Evolutionary conservation across 2,329 filamentous ascomycete species (phyloP).

Genomic region (Diaporthe velutina): DNA sequence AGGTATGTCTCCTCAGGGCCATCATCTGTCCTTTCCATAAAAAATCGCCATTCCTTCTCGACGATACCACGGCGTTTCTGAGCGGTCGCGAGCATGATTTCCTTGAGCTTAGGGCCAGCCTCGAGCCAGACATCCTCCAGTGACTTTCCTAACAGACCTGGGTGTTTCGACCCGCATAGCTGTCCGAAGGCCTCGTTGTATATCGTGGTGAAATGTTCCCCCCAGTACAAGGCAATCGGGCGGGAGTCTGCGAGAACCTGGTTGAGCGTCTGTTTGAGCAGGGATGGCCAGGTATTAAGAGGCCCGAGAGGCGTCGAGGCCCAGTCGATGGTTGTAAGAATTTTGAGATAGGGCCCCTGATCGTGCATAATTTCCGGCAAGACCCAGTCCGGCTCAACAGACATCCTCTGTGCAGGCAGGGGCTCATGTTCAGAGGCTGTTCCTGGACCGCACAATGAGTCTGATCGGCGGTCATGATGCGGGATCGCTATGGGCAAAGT

Average conservation of each 20-base stretch:
- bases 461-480: slow-evolving; percentile 39
- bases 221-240: slow-evolving; percentile 71
- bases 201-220: slow-evolving; percentile 66
- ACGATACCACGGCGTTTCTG: slow-evolving; percentile 50
- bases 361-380: slow-evolving; percentile 49
- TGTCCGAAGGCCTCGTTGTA: slow-evolving; percentile 77
- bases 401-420: slow-evolving; percentile 40
- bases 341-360: slow-evolving; percentile 51
- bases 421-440: slow-evolving; percentile 19
- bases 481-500: slow-evolving; percentile 30
- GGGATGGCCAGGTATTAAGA: slow-evolving; percentile 55
- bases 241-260: slow-evolving; percentile 56
- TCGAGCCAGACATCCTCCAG: slow-evolving; percentile 73
- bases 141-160: slow-evolving; percentile 70
- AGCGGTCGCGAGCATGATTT: slow-evolving; percentile 52
- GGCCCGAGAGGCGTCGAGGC: slow-evolving; percentile 58
- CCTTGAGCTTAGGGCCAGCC: slow-evolving; percentile 51
- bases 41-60: slow-evolving; percentile 61
- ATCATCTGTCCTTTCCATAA: slow-evolving; percentile 57
- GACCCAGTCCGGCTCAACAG: slow-evolving; percentile 48
- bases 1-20: slow-evolving; percentile 61
- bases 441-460: neutral
- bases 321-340: slow-evolving; percentile 59
- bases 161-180: slow-evolving; percentile 75
- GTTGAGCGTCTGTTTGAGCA: slow-evolving; percentile 57